These are phyloP conservation scores for Dipteronia dyeriana DNA, from an alignment of 345 rosid species.

Conservation along the genomic window DNA sequence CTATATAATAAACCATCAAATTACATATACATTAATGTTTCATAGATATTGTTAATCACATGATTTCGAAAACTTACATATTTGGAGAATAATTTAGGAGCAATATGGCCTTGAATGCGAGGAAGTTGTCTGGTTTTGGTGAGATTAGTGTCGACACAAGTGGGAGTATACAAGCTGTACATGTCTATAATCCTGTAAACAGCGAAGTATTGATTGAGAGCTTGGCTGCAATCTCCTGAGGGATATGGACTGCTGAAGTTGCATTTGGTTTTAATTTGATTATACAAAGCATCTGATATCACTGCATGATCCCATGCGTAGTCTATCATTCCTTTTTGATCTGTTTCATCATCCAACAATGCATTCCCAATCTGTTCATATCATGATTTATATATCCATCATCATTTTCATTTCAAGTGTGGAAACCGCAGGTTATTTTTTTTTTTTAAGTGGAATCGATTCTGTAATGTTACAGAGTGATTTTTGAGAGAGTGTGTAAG, in stretches of 20 bases:
- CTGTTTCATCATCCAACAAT: constrained; percentile 71
- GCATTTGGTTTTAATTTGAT: constrained; percentile 44
- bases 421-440: no score
- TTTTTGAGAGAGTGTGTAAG: no score
- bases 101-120: constrained; percentile 21
- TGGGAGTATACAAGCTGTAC: constrained; percentile 72
- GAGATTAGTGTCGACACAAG: constrained; percentile 31
- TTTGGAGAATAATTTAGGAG: constrained; percentile 47
- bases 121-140: constrained; percentile 37
- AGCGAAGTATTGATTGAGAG: constrained; percentile 45
- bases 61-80: constrained; percentile 34
- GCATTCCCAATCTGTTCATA: constrained; percentile 74
- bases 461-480: no score
- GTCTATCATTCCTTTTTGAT: constrained; percentile 75
- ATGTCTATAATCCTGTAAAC: constrained; percentile 63
- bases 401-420: background rate
- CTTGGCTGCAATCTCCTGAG: constrained; percentile 34
- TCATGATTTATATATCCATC: background rate
- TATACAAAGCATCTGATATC: constrained; percentile 63
- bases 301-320: constrained; percentile 89
- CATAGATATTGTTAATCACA: no score
- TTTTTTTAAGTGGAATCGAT: no score
- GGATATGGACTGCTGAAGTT: constrained; percentile 40
- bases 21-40: no score
- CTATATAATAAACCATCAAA: constrained; percentile 20